phyloP scores from a whole-genome alignment of 208 protist species.

The Wallacemonas sp. region DNA sequence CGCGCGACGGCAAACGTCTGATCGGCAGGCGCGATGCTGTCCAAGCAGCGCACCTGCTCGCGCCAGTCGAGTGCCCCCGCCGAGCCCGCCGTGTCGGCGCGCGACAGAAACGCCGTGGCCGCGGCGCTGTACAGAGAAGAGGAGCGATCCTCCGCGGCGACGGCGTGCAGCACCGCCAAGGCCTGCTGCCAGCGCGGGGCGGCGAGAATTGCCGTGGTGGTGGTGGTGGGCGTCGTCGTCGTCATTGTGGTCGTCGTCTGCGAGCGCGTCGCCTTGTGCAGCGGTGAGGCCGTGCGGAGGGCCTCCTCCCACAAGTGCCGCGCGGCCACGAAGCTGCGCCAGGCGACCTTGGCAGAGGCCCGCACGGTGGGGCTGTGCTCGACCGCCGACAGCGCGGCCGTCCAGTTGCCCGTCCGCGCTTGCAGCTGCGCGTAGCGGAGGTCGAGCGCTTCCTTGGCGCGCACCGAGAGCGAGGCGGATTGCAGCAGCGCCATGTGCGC shows the following conservation, averaged over 20 bases:
- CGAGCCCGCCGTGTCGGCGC: conserved; percentile 21
- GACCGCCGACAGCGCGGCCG: conserved; percentile 45
- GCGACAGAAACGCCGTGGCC: background rate
- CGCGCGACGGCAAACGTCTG: conserved; percentile 49
- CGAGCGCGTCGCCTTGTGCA: no score
- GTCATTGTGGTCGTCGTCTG: background rate
- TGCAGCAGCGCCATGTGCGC: conserved; percentile 46
- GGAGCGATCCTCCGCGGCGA: background rate
- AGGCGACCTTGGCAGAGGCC: conserved; percentile 42
- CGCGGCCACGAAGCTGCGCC: conserved; percentile 24
- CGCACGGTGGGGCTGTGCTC: conserved; percentile 42
- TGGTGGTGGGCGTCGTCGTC: conserved; percentile 8
- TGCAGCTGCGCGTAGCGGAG: conserved; percentile 46
- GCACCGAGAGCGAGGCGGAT: conserved; percentile 20
- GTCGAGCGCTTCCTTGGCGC: conserved; percentile 47
- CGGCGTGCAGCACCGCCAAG: conserved; percentile 19
- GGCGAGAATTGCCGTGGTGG: conserved; percentile 21
- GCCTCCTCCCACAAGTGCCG: conserved; percentile 9
- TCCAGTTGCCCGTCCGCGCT: conserved; percentile 41
- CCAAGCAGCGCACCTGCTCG: conserved; percentile 26
- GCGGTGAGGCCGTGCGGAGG: conserved; percentile 15
- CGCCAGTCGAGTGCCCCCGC: conserved; percentile 25
- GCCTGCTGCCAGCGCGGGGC: conserved; percentile 41
- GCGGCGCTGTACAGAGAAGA: background rate
- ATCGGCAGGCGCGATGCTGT: conserved; percentile 10